phyloP scores from a whole-genome alignment of 2,329 filamentous ascomycete genomes.

The Aspergillus ochraceus region DNA sequence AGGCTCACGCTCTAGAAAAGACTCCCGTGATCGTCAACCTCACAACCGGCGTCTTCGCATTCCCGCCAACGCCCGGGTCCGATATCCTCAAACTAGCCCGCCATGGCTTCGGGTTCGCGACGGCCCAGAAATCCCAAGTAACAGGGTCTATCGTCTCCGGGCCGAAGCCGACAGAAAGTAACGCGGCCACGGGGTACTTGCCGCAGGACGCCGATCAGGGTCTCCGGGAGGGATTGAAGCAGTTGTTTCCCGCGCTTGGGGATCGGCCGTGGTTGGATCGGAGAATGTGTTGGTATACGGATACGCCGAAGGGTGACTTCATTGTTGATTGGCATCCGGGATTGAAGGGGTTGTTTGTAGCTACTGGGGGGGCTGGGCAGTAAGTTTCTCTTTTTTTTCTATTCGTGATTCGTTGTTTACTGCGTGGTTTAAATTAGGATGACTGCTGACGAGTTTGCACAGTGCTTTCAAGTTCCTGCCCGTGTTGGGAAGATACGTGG shows the following conservation, averaged over 20 bases:
- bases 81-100: conserved; percentile 63
- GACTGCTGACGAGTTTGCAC: not conserved
- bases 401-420: no score
- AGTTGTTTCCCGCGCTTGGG: conserved; percentile 60
- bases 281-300: conserved; percentile 72
- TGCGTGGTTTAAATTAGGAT: not conserved
- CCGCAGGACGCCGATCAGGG: conserved; percentile 57
- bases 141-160: conserved; percentile 23
- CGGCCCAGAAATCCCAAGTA: not conserved
- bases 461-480: conserved; percentile 20
- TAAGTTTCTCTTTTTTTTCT: conserved; percentile 2
- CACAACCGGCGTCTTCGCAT: conserved; percentile 48
- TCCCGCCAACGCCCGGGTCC: conserved; percentile 48
- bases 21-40: conserved; percentile 61
- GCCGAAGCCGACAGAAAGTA: conserved; percentile 38
- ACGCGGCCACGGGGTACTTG: conserved; percentile 38
- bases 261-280: conserved; percentile 59
- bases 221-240: conserved; percentile 58
- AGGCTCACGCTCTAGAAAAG: conserved; percentile 61
- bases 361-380: conserved; percentile 21
- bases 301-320: conserved; percentile 68
- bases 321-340: conserved; percentile 66
- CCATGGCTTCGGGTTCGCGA: conserved; percentile 63
- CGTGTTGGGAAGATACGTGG: conserved; percentile 14
- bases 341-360: conserved; percentile 45